Conservation (phyloP, 2,329 filamentous ascomycete genomes). For the Diaporthe citriasiana region DNA sequence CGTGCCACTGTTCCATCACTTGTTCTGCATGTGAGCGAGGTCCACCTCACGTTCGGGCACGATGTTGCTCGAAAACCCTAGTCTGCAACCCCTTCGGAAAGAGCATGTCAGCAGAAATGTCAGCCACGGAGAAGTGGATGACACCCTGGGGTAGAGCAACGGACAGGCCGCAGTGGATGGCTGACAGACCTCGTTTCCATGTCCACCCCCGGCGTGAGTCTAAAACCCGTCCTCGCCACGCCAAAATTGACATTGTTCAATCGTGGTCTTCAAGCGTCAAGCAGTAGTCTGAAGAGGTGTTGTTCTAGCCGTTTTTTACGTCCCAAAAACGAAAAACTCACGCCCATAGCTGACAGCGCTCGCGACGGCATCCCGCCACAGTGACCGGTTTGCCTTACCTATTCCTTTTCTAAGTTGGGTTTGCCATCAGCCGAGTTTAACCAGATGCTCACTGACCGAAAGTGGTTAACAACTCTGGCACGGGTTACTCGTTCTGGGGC, state of each 20-base stretch:
- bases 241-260: neutral
- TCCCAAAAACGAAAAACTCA: neutral
- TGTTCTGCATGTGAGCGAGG: neutral
- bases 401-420: neutral
- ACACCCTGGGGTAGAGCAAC: neutral
- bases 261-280: neutral
- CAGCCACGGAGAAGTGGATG: neutral
- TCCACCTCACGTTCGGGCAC: neutral
- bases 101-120: constrained; percentile 15
- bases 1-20: neutral
- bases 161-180: constrained; percentile 1
- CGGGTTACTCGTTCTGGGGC: neutral
- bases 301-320: neutral
- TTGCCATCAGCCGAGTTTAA: neutral
- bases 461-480: too few relatives aligned
- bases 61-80: neutral
- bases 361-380: neutral
- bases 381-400: neutral
- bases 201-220: neutral
- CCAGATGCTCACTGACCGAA: too few relatives aligned
- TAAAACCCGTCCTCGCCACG: neutral
- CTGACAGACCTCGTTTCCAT: neutral
- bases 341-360: neutral
- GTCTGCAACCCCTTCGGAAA: neutral
- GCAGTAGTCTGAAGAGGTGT: neutral